A percentile compares a stretch with the other conserved stretches of the same genome.
phyloP scores from a whole-genome alignment of 768 basidiomycete species.

The Pisolithus tinctorius region DNA sequence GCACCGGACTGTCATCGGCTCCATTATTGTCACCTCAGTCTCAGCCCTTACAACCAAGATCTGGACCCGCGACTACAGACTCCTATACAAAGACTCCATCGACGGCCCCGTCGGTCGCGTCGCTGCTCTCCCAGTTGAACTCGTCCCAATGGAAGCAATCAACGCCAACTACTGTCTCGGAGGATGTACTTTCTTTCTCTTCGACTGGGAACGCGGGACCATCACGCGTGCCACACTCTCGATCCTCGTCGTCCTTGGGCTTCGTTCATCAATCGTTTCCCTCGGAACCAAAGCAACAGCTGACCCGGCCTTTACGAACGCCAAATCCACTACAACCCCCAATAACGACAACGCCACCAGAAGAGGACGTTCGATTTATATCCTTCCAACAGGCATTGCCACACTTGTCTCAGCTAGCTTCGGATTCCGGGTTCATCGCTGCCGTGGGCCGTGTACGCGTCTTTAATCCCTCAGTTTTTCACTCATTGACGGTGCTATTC shows the following conservation, averaged over 20 bases:
- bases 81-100: slow-evolving; percentile 17
- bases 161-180: background rate
- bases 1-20: background rate
- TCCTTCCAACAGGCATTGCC: slow-evolving; percentile 71
- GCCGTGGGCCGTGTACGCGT: slow-evolving; percentile 46
- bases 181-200: background rate
- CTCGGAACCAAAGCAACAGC: slow-evolving; percentile 2
- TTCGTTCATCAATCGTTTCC: background rate
- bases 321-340: slow-evolving; percentile 6
- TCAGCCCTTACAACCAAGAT: slow-evolving; percentile 1
- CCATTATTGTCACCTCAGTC: background rate
- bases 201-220: slow-evolving; percentile 1
- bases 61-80: background rate
- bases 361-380: slow-evolving; percentile 37
- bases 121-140: slow-evolving; percentile 57
- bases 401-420: slow-evolving; percentile 51
- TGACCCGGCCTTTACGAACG: slow-evolving; percentile 10
- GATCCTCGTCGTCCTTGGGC: background rate
- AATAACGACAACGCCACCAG: slow-evolving; percentile 1
- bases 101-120: slow-evolving; percentile 40
- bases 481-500: background rate
- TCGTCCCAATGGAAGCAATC: slow-evolving; percentile 20
- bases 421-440: slow-evolving; percentile 44
- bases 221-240: slow-evolving; percentile 6
- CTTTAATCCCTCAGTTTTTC: background rate